phyloP scores from a whole-genome alignment of 2,329 filamentous ascomycete species.

The Penicillium sp. region DNA sequence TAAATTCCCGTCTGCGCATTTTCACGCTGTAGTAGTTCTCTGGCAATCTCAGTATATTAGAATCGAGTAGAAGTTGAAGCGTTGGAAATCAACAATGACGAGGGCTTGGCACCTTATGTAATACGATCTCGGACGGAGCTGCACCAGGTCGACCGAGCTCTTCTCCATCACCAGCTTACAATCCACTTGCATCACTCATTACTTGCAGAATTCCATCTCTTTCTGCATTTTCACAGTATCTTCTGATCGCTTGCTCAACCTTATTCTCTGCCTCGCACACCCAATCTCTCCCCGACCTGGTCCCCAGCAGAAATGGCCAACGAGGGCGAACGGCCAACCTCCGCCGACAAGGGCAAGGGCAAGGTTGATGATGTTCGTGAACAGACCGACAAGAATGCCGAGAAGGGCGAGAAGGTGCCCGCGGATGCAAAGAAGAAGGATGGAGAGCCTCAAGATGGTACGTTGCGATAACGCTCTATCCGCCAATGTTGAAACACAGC shows the following conservation, averaged over 20 bases:
- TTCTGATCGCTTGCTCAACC: constrained; percentile 2
- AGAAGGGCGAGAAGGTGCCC: constrained; percentile 69
- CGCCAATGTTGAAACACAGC: constrained; percentile 7
- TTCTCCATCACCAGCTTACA: constrained; percentile 29
- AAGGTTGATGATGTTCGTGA: constrained; percentile 75
- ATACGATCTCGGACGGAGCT: constrained; percentile 18
- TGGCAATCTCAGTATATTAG: neutral
- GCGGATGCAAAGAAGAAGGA: constrained; percentile 74
- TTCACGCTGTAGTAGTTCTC: no score
- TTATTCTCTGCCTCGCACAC: constrained; percentile 6
- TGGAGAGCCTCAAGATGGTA: constrained; percentile 65
- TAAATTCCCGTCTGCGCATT: no score
- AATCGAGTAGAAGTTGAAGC: neutral
- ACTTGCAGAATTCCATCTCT: constrained; percentile 20
- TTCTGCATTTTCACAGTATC: constrained; percentile 13
- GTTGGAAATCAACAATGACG: constrained; percentile 23
- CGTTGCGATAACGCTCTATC: constrained; percentile 23
- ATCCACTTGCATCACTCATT: constrained; percentile 22
- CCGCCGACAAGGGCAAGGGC: constrained; percentile 92
- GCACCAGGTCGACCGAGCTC: constrained; percentile 25
- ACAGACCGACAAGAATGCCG: constrained; percentile 54
- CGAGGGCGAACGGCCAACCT: constrained; percentile 82
- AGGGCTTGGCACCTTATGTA: constrained; percentile 26
- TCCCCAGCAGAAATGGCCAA: constrained; percentile 72
- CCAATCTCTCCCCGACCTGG: constrained; percentile 22